A percentile compares a stretch with the other conserved stretches of the same genome.
Evolutionary conservation across 768 basidiomycete genomes (phyloP).

Genomic region (Phaeolepiota aurea): DNA sequence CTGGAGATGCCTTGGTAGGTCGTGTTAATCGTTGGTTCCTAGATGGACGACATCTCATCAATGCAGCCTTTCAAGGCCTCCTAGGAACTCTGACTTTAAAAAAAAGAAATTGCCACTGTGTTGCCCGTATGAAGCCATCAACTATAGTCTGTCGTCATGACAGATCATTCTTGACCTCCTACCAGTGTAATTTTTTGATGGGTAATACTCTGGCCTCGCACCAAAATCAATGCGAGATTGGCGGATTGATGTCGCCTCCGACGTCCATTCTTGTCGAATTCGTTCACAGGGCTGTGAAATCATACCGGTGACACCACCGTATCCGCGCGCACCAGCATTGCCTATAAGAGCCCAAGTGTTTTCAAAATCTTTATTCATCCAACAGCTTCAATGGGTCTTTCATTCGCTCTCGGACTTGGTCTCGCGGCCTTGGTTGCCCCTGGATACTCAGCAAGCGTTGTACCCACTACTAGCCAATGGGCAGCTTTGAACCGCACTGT

Average conservation of each 20-base stretch:
- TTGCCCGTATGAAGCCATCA: neutral
- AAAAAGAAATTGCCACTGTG: neutral
- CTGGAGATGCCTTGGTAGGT: no score
- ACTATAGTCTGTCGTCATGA: neutral
- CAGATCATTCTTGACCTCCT: neutral
- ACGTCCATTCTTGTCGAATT: neutral
- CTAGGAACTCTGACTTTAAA: no score
- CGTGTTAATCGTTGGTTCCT: no score
- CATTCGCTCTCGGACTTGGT: neutral
- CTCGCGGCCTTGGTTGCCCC: neutral
- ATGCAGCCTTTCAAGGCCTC: no score
- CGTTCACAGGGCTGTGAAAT: neutral
- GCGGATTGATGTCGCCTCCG: neutral
- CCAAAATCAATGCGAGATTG: neutral
- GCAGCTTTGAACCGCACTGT: constrained; percentile 11
- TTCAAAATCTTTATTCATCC: no score
- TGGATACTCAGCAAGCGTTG: neutral
- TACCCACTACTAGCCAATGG: constrained; percentile 1
- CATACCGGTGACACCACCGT: no score
- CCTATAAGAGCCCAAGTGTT: no score
- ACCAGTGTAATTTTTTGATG: neutral
- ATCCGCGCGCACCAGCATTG: no score
- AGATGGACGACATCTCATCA: no score
- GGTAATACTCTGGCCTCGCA: neutral
- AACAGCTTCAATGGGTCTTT: neutral